Percentiles rank a stretch among this genome's conserved stretches.
These are phyloP conservation scores for Galerina sulciceps DNA, from an alignment of 768 basidiomycete genomes.

Conservation along the genomic window DNA sequence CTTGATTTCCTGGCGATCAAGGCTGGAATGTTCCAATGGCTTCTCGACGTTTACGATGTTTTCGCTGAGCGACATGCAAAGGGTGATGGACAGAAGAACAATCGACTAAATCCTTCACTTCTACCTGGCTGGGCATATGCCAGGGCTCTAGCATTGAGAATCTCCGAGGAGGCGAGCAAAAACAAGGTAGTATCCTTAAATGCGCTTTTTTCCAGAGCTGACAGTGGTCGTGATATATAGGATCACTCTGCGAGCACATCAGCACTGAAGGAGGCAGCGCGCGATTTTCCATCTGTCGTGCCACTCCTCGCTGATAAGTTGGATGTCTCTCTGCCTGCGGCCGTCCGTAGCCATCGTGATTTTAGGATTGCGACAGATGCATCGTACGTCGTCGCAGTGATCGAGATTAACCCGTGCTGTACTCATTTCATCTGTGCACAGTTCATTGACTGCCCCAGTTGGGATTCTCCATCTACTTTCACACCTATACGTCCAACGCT, in stretches of 20 bases:
- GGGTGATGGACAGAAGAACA: slow-evolving; percentile 18
- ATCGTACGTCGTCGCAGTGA: slow-evolving; percentile 45
- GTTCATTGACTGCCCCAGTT: slow-evolving; percentile 42
- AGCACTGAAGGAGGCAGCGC: slow-evolving; percentile 75
- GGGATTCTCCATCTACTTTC: slow-evolving; percentile 78
- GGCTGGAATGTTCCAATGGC: slow-evolving; percentile 78
- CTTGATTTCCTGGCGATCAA: slow-evolving; percentile 88
- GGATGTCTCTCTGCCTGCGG: slow-evolving; percentile 64
- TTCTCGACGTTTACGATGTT: slow-evolving; percentile 67
- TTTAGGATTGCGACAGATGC: slow-evolving; percentile 75
- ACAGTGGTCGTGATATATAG: slow-evolving; percentile 29
- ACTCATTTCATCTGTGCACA: slow-evolving; percentile 13
- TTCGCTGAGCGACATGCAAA: slow-evolving; percentile 36
- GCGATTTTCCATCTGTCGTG: slow-evolving; percentile 80
- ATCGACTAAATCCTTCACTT: slow-evolving; percentile 53
- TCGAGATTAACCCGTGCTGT: neutral
- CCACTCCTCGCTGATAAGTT: slow-evolving; percentile 86
- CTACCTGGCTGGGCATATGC: slow-evolving; percentile 84
- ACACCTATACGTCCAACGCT: slow-evolving; percentile 86
- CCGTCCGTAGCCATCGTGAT: slow-evolving; percentile 61
- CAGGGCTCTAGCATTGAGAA: slow-evolving; percentile 67
- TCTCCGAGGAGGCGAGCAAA: slow-evolving; percentile 50
- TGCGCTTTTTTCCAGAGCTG: neutral
- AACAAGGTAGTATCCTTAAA: slow-evolving; percentile 31
- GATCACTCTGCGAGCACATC: slow-evolving; percentile 62